Evolutionary conservation across 2,329 filamentous ascomycete species (phyloP).

Genomic region (Alternaria alternata): DNA sequence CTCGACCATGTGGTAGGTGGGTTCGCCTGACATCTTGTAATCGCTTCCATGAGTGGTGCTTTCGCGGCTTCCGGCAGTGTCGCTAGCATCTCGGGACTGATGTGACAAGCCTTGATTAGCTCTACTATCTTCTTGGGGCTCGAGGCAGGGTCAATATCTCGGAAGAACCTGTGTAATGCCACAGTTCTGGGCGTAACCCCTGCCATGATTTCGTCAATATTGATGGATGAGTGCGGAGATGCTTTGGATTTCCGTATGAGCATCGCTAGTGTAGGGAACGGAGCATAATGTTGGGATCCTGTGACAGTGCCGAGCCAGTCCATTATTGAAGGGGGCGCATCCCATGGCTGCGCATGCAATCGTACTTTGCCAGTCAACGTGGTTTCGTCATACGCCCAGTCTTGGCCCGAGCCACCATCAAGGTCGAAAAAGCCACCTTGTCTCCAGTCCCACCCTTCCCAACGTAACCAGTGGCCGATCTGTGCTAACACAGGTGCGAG

Average conservation of each 20-base stretch:
- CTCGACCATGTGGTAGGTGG: constrained; percentile 80
- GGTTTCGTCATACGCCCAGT: constrained; percentile 66
- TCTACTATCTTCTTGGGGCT: constrained; percentile 72
- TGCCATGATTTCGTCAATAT: constrained; percentile 47
- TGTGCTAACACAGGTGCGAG: constrained; percentile 82
- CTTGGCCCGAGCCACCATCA: constrained; percentile 65
- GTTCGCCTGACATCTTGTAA: constrained; percentile 82
- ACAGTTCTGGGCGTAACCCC: constrained; percentile 63
- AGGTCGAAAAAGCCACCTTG: constrained; percentile 64
- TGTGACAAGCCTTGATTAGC: constrained; percentile 73
- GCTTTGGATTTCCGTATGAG: constrained; percentile 49
- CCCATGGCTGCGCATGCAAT: constrained; percentile 46
- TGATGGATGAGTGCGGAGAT: constrained; percentile 48
- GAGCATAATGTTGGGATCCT: constrained; percentile 38
- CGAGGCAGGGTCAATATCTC: constrained; percentile 50
- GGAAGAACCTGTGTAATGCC: constrained; percentile 74
- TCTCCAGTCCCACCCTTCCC: constrained; percentile 67
- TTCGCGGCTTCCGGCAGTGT: constrained; percentile 86
- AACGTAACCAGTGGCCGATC: constrained; percentile 82
- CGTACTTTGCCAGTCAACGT: constrained; percentile 37
- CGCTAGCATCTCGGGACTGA: constrained; percentile 74
- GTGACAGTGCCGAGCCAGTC: constrained; percentile 55
- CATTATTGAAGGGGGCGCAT: constrained; percentile 66
- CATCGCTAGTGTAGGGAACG: constrained; percentile 50
- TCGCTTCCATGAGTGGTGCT: constrained; percentile 80